phyloP scores from a whole-genome alignment of 176 grass and related monocot genomes.

The Carex kokanica region DNA sequence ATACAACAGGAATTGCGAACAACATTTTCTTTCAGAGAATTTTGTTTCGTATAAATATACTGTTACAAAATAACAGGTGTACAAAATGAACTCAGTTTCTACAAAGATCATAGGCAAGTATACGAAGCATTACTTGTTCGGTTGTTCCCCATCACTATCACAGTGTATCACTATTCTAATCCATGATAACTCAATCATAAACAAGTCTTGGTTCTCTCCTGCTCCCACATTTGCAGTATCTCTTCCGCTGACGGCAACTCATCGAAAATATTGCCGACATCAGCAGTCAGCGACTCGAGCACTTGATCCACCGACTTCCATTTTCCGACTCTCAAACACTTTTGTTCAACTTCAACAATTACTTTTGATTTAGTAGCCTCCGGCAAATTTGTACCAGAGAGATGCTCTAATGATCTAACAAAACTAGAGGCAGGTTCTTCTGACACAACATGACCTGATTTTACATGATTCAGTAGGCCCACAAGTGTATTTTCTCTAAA shows the following conservation, averaged over 20 bases:
- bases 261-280: slow-evolving; percentile 15
- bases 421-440: slow-evolving; percentile 44
- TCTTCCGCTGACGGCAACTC: slow-evolving; percentile 23
- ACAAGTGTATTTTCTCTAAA: slow-evolving; percentile 23
- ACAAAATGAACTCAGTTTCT: background rate
- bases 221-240: slow-evolving; percentile 23
- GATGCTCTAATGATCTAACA: slow-evolving; percentile 26
- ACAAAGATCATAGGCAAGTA: background rate
- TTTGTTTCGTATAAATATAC: background rate
- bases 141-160: background rate
- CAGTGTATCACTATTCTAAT: slow-evolving; percentile 10
- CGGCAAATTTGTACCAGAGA: slow-evolving; percentile 5
- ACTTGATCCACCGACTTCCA: slow-evolving; percentile 25
- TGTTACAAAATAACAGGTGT: background rate
- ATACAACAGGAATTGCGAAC: background rate
- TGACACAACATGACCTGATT: slow-evolving; percentile 32
- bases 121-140: no score
- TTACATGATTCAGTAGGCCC: slow-evolving; percentile 34
- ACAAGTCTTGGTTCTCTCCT: slow-evolving; percentile 16
- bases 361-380: slow-evolving; percentile 1
- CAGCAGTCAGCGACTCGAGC: background rate
- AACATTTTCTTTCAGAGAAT: background rate
- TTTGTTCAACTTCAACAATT: background rate
- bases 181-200: background rate
- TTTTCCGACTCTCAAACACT: slow-evolving; percentile 11